These are phyloP conservation scores for Corymbia maculata DNA, from an alignment of 345 rosid species.

Conservation along the genomic window DNA sequence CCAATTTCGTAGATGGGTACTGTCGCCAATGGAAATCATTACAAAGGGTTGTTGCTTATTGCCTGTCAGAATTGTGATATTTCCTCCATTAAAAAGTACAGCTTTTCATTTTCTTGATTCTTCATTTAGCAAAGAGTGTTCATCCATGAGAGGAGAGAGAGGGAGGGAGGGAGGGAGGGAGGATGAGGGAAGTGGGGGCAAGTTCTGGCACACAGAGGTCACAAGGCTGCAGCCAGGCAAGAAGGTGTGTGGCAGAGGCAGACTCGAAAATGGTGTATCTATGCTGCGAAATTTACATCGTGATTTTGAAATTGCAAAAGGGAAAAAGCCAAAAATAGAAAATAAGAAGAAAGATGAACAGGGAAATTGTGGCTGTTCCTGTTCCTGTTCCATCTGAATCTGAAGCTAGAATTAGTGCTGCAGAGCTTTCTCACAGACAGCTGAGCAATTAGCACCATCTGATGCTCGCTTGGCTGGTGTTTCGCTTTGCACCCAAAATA, in stretches of 20 bases:
- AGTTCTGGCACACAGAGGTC: neutral
- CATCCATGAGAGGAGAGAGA: neutral
- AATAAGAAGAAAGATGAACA: too few relatives aligned
- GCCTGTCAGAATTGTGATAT: neutral
- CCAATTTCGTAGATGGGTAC: neutral
- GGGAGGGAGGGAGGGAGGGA: neutral
- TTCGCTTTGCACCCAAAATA: neutral
- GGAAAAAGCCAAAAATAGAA: neutral
- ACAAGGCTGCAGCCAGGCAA: neutral
- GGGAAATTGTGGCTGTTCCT: neutral
- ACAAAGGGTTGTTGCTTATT: neutral
- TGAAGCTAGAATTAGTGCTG: neutral
- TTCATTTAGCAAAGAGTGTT: neutral
- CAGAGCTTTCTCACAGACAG: neutral
- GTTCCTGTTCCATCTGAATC: neutral
- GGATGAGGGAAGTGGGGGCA: neutral
- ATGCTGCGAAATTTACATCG: neutral
- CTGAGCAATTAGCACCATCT: neutral
- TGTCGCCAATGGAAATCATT: neutral
- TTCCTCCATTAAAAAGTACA: neutral
- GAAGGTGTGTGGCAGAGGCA: neutral
- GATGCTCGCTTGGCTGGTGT: neutral
- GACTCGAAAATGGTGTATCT: neutral
- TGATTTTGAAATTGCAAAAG: neutral
- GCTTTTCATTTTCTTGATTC: neutral